A percentile compares a stretch with the other conserved stretches of the same genome.
Conservation (phyloP, 2,329 filamentous ascomycete genomes). For the Akanthomyces uredinophilus region DNA sequence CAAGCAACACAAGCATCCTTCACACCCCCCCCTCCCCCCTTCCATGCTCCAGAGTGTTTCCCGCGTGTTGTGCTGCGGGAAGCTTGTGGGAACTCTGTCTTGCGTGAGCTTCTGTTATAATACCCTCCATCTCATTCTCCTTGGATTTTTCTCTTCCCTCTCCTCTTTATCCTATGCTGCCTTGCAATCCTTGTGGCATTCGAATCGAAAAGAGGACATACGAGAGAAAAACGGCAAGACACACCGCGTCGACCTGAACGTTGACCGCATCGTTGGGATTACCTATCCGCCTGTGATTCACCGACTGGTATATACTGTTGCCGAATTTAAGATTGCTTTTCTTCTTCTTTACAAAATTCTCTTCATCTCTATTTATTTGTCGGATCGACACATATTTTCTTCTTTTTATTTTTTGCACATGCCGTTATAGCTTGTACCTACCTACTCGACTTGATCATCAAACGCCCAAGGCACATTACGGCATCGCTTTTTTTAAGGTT, state of each 20-base stretch:
- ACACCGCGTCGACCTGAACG: neutral
- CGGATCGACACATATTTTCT: constrained; percentile 1
- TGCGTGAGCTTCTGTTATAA: constrained; percentile 9
- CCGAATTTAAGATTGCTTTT: constrained; percentile 8
- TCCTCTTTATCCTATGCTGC: constrained; percentile 8
- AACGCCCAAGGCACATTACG: neutral
- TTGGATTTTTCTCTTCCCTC: neutral
- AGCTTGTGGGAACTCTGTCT: constrained; percentile 6
- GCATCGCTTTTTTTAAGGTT: neutral
- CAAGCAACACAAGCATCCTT: neutral
- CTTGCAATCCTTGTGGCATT: neutral
- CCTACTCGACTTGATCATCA: no score
- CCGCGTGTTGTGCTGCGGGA: neutral
- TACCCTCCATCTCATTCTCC: neutral
- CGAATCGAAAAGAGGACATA: neutral
- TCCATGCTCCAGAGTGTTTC: neutral
- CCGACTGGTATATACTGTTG: constrained; percentile 11
- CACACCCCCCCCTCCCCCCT: neutral
- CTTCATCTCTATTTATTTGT: neutral
- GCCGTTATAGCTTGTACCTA: constrained; percentile 19
- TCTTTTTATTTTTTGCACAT: constrained; percentile 19
- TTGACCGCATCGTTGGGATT: neutral
- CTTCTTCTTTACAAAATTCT: neutral
- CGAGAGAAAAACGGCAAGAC: neutral
- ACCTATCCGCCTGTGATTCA: neutral